phyloP scores from a whole-genome alignment of 441 rosid species.

The Euphorbia corollata region DNA sequence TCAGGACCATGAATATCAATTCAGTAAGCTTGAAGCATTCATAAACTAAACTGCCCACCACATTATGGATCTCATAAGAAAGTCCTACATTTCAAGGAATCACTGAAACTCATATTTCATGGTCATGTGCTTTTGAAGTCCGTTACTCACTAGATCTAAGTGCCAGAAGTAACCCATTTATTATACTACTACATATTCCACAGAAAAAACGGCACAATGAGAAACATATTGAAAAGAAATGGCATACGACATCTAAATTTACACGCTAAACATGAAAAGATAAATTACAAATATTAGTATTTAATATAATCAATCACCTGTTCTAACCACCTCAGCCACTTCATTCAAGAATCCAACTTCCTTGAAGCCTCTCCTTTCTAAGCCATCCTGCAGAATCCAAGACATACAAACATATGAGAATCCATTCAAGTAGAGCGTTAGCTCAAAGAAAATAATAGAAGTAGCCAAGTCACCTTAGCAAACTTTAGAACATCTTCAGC shows the following conservation, averaged over 20 bases:
- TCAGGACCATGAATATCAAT: neutral
- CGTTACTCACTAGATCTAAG: neutral
- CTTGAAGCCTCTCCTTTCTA: constrained; percentile 92
- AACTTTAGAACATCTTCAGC: constrained; percentile 81
- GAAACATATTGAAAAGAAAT: constrained; percentile 3
- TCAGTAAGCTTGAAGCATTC: neutral
- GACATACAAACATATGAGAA: neutral
- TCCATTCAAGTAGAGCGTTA: constrained; percentile 1
- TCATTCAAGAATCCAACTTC: constrained; percentile 85
- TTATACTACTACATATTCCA: neutral
- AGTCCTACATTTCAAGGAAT: neutral
- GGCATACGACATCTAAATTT: neutral
- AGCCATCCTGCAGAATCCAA: constrained; percentile 61
- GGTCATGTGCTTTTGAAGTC: neutral
- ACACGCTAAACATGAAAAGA: neutral
- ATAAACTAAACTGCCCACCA: too few relatives aligned
- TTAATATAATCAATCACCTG: constrained; percentile 43
- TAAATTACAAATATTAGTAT: neutral
- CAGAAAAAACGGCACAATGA: neutral
- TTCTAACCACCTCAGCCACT: constrained; percentile 74
- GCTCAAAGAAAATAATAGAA: neutral
- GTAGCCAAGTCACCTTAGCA: constrained; percentile 55
- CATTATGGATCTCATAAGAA: too few relatives aligned
- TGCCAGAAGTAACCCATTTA: neutral
- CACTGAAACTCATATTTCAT: neutral